Conservation (phyloP, 805 yeast genomes). For the Lipomyces chichibuensis region DNA sequence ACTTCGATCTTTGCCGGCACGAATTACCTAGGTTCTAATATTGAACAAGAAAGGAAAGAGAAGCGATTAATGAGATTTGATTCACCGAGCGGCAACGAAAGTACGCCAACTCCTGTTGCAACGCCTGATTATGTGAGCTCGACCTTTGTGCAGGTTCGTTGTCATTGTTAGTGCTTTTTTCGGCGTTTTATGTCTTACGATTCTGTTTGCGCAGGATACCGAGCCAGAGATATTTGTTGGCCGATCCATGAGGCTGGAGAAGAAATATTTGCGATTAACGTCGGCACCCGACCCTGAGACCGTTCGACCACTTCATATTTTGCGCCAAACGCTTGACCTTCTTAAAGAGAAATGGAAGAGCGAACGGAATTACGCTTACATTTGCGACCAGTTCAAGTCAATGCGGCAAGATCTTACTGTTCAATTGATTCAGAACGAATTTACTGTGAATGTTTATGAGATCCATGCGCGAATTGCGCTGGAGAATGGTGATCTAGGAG, state of each 20-base stretch:
- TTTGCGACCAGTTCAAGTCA: conserved; percentile 89
- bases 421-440: conserved; percentile 77
- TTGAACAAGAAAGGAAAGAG: conserved; percentile 27
- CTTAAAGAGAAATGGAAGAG: conserved; percentile 58
- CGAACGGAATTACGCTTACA: conserved; percentile 67
- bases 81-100: conserved; percentile 1
- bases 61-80: conserved; percentile 56
- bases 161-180: neutral
- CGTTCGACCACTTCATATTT: conserved; percentile 72
- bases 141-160: neutral
- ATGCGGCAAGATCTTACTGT: conserved; percentile 92
- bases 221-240: conserved; percentile 55
- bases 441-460: conserved; percentile 80
- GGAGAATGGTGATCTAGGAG: conserved; percentile 83
- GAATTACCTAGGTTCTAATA: neutral
- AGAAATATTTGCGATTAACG: conserved; percentile 79
- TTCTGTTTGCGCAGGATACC: conserved; percentile 12
- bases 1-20: neutral
- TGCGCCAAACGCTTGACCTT: conserved; percentile 59
- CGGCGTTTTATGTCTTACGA: neutral
- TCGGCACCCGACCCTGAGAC: conserved; percentile 85
- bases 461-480: conserved; percentile 86
- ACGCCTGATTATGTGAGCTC: neutral
- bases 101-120: neutral
- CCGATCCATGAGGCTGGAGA: conserved; percentile 65